Evolutionary conservation across 257 asterid genomes (phyloP), one percentile per base, ranked within the genome.

Genomic region (Linaria vulgaris): DNA sequence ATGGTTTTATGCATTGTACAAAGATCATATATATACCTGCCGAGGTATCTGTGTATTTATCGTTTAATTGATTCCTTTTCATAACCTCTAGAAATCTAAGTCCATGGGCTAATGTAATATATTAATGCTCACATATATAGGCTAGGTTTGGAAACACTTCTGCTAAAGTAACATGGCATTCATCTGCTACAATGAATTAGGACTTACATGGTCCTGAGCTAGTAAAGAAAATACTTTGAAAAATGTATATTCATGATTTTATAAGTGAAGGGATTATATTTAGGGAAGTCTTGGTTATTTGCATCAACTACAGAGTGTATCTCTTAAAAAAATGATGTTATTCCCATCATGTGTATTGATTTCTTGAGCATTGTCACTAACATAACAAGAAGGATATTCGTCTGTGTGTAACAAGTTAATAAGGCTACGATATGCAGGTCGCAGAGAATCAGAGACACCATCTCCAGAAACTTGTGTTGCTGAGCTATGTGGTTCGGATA

Each of bases 351-450:
- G 63, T 24, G 67, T 34, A 39, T 54, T 68, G 62, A 31, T 53
- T 57, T 44, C 63, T 49, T 51, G 54, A 53, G 56, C 63, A 68
- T 54, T 45, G 16, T 16, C 7, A n/a, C n/a, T n/a, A 27, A 27
- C 34, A 27, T 27, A 2, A 34, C 45, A 7, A 47, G 60, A 48
- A 63, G 46, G 57, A 51, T 69, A 60, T 22, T 67, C n/a, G 46
- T 66, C 37, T 64, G 71, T 27, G 66, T 41, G 70, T 56, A 63
- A 38, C 44, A 62, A 30, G 66, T 54, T 72, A 17, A 62, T 37
- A 61, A 67, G 54, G 57, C 63, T 45, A 44, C 77, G 47, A 58
- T 78, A 37, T 78, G 70, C 82, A 87, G 91, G 81, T 68, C 47
- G 63, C 74, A 54, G 65, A 68, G 74, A 78, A 74, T 59, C 79